Evolutionary conservation across 139 green algal species (phyloP), one percentile per base, ranked within the genome.

Genomic region (Trebouxia sp.): DNA sequence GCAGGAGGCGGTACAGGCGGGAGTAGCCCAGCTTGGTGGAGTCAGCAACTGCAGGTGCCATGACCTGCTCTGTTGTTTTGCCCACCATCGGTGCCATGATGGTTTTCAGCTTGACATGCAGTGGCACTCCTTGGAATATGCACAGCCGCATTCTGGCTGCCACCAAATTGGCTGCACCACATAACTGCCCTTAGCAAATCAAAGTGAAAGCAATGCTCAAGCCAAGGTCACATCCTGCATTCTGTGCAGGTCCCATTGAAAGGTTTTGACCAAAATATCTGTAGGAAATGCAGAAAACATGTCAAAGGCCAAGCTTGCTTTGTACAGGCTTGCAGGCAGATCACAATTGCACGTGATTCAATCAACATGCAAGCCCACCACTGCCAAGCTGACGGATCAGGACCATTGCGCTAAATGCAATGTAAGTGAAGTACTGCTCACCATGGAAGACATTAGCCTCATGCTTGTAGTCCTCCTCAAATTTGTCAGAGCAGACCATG

Each of bases 21-120:
- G 84, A n/a, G 62, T 90, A 90, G 28, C 86, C 86, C 78, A 90
- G 74, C 14, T 90, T 56, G 37, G 56, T 22, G 22, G 85, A 75
- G 47, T 90, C 85, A 8, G 86, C 86, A 9, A 90, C 78, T 0
- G 86, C 84, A 38, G 76, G 76, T 17, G 76, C 62, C 76, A 81
- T 81, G 3, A 81, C 76, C 38, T 45, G 15, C 50, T 77, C 69
- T 20, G 42, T n/a, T 12, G 24, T 56, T 12, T n/a, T 77, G 41
- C 69, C 69, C 69, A 41, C 10, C 58, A 62, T 37, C n/a, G 76
- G 76, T 11, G 76, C 76, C 1, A 69, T 39, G 20, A 81, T 62
- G 26, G 55, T 75, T 38, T 11, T 51, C 53, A 81, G 15, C 38
- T 69, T 67, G 39, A 53, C 50, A 26, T 37, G 26, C 51, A 42